These are phyloP conservation scores for Ettlia oleoabundans DNA, from an alignment of 139 green algal genomes.

Conservation along the genomic window DNA sequence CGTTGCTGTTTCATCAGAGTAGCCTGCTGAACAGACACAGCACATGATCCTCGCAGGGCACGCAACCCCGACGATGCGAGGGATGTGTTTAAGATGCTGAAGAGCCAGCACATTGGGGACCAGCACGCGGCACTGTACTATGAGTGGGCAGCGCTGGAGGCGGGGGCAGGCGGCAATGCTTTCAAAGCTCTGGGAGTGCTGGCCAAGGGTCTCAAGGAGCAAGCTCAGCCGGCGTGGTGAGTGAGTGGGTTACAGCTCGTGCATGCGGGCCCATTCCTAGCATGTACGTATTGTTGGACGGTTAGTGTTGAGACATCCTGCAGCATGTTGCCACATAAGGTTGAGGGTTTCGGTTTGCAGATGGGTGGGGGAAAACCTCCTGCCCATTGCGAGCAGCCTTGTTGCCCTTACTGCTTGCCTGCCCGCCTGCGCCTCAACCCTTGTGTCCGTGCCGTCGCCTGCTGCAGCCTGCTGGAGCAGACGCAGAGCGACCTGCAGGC, in stretches of 20 bases:
- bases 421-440: not conserved
- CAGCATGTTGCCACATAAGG: too few relatives aligned
- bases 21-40: too few relatives aligned
- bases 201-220: slow-evolving; percentile 65
- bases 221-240: slow-evolving; percentile 54
- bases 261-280: too few relatives aligned
- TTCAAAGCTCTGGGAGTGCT: slow-evolving; percentile 65
- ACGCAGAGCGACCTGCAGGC: slow-evolving; percentile 52
- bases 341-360: too few relatives aligned
- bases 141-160: slow-evolving; percentile 84
- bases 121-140: slow-evolving; percentile 66
- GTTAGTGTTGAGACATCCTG: too few relatives aligned
- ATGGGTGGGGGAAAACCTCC: too few relatives aligned
- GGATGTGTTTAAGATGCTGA: slow-evolving; percentile 89
- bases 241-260: too few relatives aligned
- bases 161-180: slow-evolving; percentile 57
- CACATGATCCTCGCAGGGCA: too few relatives aligned
- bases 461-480: slow-evolving; percentile 56
- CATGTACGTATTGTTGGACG: too few relatives aligned
- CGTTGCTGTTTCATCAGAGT: too few relatives aligned
- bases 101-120: slow-evolving; percentile 73
- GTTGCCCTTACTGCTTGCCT: not conserved
- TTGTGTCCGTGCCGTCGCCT: not conserved
- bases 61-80: slow-evolving; percentile 79
- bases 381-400: too few relatives aligned